Evolutionary conservation across 345 rosid species (phyloP).

Genomic region (Sonneratia caseolaris): DNA sequence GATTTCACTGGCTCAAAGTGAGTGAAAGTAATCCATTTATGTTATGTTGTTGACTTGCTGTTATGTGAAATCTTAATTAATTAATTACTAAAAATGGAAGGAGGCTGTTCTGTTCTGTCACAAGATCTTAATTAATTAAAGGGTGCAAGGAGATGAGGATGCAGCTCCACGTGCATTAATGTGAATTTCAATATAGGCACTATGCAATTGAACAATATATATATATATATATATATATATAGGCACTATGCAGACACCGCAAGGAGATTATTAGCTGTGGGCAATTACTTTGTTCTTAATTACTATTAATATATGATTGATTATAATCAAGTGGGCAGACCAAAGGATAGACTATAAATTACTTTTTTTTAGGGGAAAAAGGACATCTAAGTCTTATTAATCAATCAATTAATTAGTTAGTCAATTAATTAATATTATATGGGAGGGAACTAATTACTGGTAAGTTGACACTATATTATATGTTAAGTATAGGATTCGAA

Average conservation of each 20-base stretch:
- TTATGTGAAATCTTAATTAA: no score
- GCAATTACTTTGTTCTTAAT: background rate
- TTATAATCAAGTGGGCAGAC: background rate
- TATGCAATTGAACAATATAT: no score
- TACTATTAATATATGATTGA: background rate
- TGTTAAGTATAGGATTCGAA: no score
- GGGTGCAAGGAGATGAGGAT: constrained; percentile 14
- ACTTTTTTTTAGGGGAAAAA: background rate
- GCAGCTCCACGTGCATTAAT: constrained; percentile 17
- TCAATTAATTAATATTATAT: no score
- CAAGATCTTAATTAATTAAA: background rate
- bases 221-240: no score
- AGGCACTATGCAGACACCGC: no score
- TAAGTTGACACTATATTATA: no score
- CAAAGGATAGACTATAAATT: background rate
- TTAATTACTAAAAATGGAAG: no score
- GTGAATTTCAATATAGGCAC: background rate
- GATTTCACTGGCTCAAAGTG: no score
- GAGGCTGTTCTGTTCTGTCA: background rate
- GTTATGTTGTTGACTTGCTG: no score
- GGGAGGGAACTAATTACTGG: no score
- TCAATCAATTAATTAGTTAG: background rate
- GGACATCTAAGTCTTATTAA: background rate
- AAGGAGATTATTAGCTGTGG: background rate
- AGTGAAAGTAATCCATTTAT: no score